Evolutionary conservation across 257 asterid genomes (phyloP).

Genomic region (Nyctanthes arbortristis): DNA sequence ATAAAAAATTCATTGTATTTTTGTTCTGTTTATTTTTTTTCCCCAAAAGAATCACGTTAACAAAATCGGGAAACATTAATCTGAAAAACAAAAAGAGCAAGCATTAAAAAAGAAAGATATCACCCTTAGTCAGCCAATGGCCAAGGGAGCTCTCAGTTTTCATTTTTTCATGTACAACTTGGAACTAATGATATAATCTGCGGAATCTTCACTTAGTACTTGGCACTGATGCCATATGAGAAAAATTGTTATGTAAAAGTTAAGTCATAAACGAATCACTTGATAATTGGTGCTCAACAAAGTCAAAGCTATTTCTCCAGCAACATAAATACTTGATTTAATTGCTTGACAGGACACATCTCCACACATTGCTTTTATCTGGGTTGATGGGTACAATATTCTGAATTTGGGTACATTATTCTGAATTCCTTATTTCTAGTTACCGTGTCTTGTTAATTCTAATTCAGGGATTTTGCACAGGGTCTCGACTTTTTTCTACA

Average conservation of each 20-base stretch:
- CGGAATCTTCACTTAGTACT: not conserved
- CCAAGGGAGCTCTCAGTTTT: too few relatives aligned
- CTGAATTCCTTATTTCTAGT: not conserved
- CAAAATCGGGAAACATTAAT: too few relatives aligned
- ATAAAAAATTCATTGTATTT: too few relatives aligned
- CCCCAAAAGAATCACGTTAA: too few relatives aligned
- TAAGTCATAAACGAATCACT: not conserved
- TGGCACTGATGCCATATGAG: not conserved
- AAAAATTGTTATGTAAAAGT: not conserved
- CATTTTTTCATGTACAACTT: not conserved
- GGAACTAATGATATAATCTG: not conserved
- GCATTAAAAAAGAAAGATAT: not conserved
- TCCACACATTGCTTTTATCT: constrained; percentile 7
- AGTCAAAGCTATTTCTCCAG: not conserved
- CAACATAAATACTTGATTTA: not conserved
- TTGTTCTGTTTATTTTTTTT: too few relatives aligned
- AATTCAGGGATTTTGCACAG: constrained; percentile 26
- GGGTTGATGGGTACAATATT: too few relatives aligned
- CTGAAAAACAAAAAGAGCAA: too few relatives aligned
- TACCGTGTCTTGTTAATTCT: constrained; percentile 6
- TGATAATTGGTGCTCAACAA: not conserved
- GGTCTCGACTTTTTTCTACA: constrained; percentile 20
- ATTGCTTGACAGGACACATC: constrained; percentile 5
- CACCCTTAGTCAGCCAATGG: not conserved
- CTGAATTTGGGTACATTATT: not conserved